These are phyloP conservation scores for Metschnikowia henanensis DNA, from an alignment of 805 yeast genomes.

Conservation along the genomic window DNA sequence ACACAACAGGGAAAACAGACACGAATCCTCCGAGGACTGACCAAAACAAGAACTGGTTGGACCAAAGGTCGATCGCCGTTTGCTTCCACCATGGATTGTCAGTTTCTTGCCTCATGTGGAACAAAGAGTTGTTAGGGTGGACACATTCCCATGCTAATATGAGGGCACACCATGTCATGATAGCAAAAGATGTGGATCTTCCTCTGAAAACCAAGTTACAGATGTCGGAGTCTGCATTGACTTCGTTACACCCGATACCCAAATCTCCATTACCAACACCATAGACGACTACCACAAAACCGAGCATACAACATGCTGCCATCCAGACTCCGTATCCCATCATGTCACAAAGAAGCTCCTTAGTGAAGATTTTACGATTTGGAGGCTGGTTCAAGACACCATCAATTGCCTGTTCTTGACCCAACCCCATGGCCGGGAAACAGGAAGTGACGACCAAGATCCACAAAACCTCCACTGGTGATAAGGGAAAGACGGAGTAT, in stretches of 20 bases:
- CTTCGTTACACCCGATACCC: slow-evolving; percentile 36
- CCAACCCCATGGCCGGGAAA: slow-evolving; percentile 26
- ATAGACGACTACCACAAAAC: slow-evolving; percentile 37
- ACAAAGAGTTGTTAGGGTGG: slow-evolving; percentile 36
- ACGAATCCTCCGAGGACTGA: slow-evolving; percentile 36
- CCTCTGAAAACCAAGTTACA: slow-evolving; percentile 39
- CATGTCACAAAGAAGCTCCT: slow-evolving; percentile 44
- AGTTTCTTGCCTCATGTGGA: slow-evolving; percentile 37
- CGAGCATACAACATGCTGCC: slow-evolving; percentile 41
- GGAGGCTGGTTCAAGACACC: slow-evolving; percentile 41
- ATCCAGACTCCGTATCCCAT: slow-evolving; percentile 41
- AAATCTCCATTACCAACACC: slow-evolving; percentile 41
- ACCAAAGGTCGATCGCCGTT: slow-evolving; percentile 35
- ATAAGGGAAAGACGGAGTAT: slow-evolving; percentile 76
- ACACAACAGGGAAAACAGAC: slow-evolving; percentile 40
- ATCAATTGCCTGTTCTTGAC: slow-evolving; percentile 39
- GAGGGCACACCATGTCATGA: slow-evolving; percentile 43
- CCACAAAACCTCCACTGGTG: slow-evolving; percentile 37
- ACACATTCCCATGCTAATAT: slow-evolving; percentile 42
- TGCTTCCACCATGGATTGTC: slow-evolving; percentile 39
- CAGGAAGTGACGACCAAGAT: slow-evolving; percentile 23
- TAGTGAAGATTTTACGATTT: slow-evolving; percentile 37
- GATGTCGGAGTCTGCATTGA: slow-evolving; percentile 16
- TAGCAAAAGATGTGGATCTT: slow-evolving; percentile 39
- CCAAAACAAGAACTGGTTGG: slow-evolving; percentile 39